Conservation (phyloP, 805 yeast species). For the Sugiyamaella boreocaroliniensis region DNA sequence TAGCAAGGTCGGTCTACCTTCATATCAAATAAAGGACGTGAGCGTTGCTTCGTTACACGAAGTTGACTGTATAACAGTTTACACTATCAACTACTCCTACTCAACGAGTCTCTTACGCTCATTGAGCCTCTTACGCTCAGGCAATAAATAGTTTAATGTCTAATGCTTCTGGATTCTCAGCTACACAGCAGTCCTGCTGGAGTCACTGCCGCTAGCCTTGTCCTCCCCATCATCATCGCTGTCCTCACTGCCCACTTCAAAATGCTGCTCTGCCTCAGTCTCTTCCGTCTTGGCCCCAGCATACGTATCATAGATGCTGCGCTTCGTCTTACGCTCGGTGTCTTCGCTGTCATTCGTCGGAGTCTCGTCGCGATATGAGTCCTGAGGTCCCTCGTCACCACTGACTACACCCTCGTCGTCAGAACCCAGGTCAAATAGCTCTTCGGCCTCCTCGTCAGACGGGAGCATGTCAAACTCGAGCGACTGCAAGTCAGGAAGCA, state of each 20-base stretch:
- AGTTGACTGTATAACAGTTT: no score
- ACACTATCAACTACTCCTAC: no score
- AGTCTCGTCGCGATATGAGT: slow-evolving; percentile 1
- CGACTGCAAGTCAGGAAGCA: slow-evolving; percentile 9
- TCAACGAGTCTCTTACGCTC: no score
- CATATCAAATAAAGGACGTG: no score
- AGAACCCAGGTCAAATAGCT: neutral
- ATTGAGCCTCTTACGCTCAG: no score
- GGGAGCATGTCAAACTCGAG: slow-evolving; percentile 24
- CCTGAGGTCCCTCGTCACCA: neutral
- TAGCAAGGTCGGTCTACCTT: no score
- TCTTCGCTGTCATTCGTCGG: slow-evolving; percentile 8
- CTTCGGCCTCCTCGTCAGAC: slow-evolving; percentile 14
- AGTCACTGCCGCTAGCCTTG: slow-evolving; percentile 1
- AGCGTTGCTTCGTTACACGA: no score
- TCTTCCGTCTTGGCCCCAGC: slow-evolving; percentile 4
- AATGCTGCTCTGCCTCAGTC: slow-evolving; percentile 4
- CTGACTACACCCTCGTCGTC: slow-evolving; percentile 3
- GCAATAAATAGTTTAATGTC: neutral
- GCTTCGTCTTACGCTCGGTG: slow-evolving; percentile 1
- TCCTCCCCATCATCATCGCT: slow-evolving; percentile 4
- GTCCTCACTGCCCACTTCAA: slow-evolving; percentile 1
- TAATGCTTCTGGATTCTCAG: neutral
- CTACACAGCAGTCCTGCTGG: neutral
- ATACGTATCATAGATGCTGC: slow-evolving; percentile 7